Conservation (phyloP, 148 eudicot species). For the Rhododendron vialii region DNA sequence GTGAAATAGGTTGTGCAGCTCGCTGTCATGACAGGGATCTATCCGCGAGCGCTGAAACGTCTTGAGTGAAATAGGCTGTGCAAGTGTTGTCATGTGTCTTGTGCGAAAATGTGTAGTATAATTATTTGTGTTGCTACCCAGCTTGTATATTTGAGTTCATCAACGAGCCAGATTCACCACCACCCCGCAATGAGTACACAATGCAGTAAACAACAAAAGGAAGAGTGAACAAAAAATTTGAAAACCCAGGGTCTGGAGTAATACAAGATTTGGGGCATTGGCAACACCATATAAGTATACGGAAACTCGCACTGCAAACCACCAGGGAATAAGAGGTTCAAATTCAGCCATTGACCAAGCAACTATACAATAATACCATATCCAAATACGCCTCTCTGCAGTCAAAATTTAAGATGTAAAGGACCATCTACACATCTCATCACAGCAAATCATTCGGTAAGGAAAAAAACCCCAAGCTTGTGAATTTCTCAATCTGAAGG, state of each 20-base stretch:
- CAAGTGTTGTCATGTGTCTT: neutral
- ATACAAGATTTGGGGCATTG: neutral
- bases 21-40: neutral
- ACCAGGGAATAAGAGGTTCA: neutral
- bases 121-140: neutral
- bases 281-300: neutral
- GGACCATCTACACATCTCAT: neutral
- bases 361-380: neutral
- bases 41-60: neutral
- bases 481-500: neutral
- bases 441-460: neutral
- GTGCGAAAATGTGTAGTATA: neutral
- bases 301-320: neutral
- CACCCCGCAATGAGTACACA: neutral
- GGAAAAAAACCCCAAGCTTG: neutral
- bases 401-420: neutral
- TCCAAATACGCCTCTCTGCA: neutral
- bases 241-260: neutral
- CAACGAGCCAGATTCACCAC: neutral
- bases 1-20: neutral
- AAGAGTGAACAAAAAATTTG: neutral
- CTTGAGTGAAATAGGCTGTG: neutral
- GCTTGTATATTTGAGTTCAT: neutral
- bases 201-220: neutral
- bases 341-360: neutral